A percentile compares a stretch with the other conserved stretches of the same genome.
phyloP scores from a whole-genome alignment of 108 stramenopile genomes.

The Fragilariopsis cylindrus region DNA sequence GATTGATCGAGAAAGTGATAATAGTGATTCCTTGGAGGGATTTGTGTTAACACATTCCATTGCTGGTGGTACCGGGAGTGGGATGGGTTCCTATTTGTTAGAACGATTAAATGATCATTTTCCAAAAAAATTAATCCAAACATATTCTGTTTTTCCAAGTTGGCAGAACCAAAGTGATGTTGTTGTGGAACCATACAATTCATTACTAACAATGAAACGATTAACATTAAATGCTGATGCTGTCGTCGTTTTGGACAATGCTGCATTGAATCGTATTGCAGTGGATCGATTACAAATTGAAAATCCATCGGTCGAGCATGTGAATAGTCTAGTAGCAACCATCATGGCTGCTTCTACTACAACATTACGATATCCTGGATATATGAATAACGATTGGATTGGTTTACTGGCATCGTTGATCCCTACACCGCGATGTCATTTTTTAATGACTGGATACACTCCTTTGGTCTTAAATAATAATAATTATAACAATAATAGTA shows the following conservation, averaged over 20 bases:
- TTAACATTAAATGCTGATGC: conserved; percentile 97
- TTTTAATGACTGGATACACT: conserved; percentile 99
- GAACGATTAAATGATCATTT: conserved; percentile 98
- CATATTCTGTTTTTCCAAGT: conserved; percentile 98
- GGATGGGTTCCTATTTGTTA: conserved; percentile 96
- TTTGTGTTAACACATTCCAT: conserved; percentile 97
- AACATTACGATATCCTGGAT: conserved; percentile 97
- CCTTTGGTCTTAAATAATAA: conserved; percentile 61
- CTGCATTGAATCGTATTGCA: conserved; percentile 95
- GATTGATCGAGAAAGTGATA: conserved; percentile 98
- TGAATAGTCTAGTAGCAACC: conserved; percentile 96
- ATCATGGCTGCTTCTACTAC: conserved; percentile 99
- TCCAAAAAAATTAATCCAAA: conserved; percentile 98
- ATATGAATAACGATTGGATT: conserved; percentile 99
- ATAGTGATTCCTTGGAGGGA: conserved; percentile 96
- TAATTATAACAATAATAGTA: conserved; percentile 6
- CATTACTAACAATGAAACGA: conserved; percentile 93
- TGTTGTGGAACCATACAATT: conserved; percentile 99
- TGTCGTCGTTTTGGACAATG: conserved; percentile 97
- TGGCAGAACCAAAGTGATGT: conserved; percentile 94
- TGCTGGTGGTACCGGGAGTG: conserved; percentile 98
- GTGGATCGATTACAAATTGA: conserved; percentile 89
- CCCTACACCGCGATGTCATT: conserved; percentile 99
- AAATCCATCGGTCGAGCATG: conserved; percentile 96
- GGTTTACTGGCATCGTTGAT: conserved; percentile 95